A percentile compares a stretch with the other conserved stretches of the same genome.
Conservation (phyloP, 2,329 filamentous ascomycete genomes). For the Botrytis pseudocinerea region DNA sequence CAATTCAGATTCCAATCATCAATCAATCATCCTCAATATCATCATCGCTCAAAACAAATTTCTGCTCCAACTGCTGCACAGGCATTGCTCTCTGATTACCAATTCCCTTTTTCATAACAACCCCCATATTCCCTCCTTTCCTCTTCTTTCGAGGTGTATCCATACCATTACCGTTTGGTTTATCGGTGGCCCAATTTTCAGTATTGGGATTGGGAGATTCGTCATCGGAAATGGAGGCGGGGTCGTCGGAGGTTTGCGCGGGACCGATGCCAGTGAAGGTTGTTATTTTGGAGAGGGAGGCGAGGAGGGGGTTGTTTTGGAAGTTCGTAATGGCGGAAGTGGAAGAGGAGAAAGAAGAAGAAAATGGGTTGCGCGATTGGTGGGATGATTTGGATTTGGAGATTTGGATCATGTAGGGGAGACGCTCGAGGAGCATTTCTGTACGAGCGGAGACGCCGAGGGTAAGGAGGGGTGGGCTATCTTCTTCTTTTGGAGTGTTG, state of each 20-base stretch:
- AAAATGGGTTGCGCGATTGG: neutral
- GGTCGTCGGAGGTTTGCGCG: slow-evolving; percentile 42
- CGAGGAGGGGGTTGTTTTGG: neutral
- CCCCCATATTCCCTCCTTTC: slow-evolving; percentile 27
- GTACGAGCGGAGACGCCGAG: slow-evolving; percentile 63
- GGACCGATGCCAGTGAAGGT: slow-evolving; percentile 14
- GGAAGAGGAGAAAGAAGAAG: neutral
- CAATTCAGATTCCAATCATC: neutral
- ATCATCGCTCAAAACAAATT: slow-evolving; percentile 75
- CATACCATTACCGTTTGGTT: slow-evolving; percentile 53
- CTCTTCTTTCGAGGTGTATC: slow-evolving; percentile 50
- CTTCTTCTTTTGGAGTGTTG: slow-evolving; percentile 28
- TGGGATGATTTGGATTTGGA: slow-evolving; percentile 38
- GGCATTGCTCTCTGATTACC: slow-evolving; percentile 27
- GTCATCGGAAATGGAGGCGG: slow-evolving; percentile 37
- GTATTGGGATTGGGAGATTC: neutral
- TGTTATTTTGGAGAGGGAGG: slow-evolving; percentile 9
- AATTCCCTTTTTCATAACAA: slow-evolving; percentile 34
- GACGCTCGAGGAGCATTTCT: slow-evolving; percentile 78
- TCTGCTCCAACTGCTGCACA: slow-evolving; percentile 50
- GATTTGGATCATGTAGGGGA: slow-evolving; percentile 82
- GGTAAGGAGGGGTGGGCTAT: slow-evolving; percentile 50
- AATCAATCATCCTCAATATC: slow-evolving; percentile 71
- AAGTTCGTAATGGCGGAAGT: neutral
- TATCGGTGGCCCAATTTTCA: slow-evolving; percentile 63